Evolutionary conservation across 495 filamentous ascomycete species (phyloP).

Genomic region (Lentithecium fluviatile): DNA sequence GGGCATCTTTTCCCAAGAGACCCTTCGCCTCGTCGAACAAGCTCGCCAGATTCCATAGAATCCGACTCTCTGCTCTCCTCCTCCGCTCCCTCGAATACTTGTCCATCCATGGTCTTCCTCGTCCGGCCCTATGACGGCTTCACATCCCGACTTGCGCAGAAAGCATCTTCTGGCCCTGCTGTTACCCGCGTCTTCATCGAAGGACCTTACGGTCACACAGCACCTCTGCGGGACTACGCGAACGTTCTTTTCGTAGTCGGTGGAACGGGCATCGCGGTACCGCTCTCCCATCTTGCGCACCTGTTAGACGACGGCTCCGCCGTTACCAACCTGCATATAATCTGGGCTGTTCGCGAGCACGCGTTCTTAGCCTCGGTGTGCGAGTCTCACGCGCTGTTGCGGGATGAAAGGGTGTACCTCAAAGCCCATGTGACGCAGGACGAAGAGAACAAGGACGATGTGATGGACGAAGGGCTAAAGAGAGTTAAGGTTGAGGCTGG

Average conservation of each 20-base stretch:
- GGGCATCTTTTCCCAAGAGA: neutral
- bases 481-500: conserved; percentile 1
- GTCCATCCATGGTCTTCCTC: conserved; percentile 44
- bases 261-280: conserved; percentile 59
- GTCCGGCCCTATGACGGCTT: conserved; percentile 53
- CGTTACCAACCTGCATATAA: conserved; percentile 7
- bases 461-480: neutral
- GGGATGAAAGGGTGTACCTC: conserved; percentile 14
- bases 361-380: conserved; percentile 2
- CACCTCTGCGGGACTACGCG: conserved; percentile 51
- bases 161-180: conserved; percentile 14
- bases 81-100: neutral
- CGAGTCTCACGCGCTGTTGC: conserved; percentile 1
- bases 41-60: conserved; percentile 1
- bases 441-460: conserved; percentile 6
- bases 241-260: conserved; percentile 59
- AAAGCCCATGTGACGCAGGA: conserved; percentile 9
- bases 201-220: conserved; percentile 57
- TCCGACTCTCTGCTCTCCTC: conserved; percentile 7
- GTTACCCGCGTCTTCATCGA: conserved; percentile 51
- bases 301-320: conserved; percentile 36
- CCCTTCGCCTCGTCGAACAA: neutral
- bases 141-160: conserved; percentile 45
- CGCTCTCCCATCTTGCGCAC: conserved; percentile 53
- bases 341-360: conserved; percentile 27